These are phyloP conservation scores for Cladophialophora yegresii DNA, from an alignment of 2,329 filamentous ascomycete genomes.

Conservation along the genomic window DNA sequence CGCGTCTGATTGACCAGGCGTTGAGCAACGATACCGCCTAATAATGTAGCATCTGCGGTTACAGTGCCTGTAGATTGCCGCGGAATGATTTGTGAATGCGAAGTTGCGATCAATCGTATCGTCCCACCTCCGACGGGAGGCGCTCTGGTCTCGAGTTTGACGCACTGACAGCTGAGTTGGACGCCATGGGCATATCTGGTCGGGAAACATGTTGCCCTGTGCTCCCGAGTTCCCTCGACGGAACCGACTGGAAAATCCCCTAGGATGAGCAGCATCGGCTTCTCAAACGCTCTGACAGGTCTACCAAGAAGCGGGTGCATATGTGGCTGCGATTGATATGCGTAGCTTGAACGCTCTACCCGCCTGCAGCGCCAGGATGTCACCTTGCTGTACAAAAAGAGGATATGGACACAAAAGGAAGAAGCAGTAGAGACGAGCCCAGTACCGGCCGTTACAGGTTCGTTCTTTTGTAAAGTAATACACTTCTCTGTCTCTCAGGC, in stretches of 20 bases:
- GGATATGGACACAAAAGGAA: background rate
- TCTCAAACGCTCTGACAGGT: slow-evolving; percentile 16
- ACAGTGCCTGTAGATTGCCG: slow-evolving; percentile 21
- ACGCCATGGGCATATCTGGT: slow-evolving; percentile 6
- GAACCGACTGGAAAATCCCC: slow-evolving; percentile 12
- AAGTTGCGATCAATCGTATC: slow-evolving; percentile 15
- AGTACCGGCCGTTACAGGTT: background rate
- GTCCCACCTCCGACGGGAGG: slow-evolving; percentile 8
- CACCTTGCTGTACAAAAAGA: background rate
- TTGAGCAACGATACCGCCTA: slow-evolving; percentile 19
- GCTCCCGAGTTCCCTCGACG: slow-evolving; percentile 5
- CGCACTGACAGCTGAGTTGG: slow-evolving; percentile 11
- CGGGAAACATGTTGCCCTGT: slow-evolving; percentile 12
- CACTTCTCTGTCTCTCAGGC: background rate
- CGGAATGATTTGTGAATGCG: slow-evolving; percentile 28
- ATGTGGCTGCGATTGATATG: slow-evolving; percentile 20
- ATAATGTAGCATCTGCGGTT: slow-evolving; percentile 22
- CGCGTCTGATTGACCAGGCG: slow-evolving; percentile 19
- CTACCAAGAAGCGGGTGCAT: slow-evolving; percentile 5
- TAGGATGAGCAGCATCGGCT: slow-evolving; percentile 6
- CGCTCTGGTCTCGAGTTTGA: slow-evolving; percentile 12
- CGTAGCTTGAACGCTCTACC: slow-evolving; percentile 5
- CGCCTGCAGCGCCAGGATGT: background rate
- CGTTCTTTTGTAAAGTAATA: background rate
- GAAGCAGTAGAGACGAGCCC: background rate